Conservation (phyloP, 371 early-diverging fungal genomes). For the Rhizopus stolonifer region DNA sequence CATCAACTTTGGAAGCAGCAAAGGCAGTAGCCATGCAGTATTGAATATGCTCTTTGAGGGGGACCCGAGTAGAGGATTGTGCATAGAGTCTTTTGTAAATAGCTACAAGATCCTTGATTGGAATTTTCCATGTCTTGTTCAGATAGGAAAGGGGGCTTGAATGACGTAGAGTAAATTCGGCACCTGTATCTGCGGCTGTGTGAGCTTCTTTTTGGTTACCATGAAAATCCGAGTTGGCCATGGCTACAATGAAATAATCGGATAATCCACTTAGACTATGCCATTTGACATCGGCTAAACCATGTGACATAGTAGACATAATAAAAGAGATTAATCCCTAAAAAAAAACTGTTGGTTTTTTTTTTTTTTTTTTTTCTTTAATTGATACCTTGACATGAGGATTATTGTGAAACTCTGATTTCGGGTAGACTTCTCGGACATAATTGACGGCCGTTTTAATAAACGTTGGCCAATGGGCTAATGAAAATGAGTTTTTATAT, state of each 20-base stretch:
- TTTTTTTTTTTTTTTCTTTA: no score
- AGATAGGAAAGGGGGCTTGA: conserved; percentile 45
- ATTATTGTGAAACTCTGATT: conserved; percentile 13
- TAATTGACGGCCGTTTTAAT: conserved; percentile 63
- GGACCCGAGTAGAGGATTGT: conserved; percentile 13
- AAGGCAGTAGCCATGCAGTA: conserved; percentile 67
- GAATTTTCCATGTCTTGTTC: conserved; percentile 71
- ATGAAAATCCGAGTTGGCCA: conserved; percentile 65
- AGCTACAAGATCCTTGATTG: conserved; percentile 68
- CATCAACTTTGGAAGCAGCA: conserved; percentile 65
- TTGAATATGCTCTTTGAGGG: conserved; percentile 38
- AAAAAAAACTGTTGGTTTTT: no score
- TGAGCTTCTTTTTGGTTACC: conserved; percentile 67
- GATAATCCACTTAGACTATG: conserved; percentile 70
- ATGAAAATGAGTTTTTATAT: not conserved
- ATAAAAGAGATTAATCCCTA: conserved; percentile 74
- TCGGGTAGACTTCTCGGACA: conserved; percentile 47
- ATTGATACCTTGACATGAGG: conserved; percentile 28
- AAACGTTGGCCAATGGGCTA: conserved; percentile 89
- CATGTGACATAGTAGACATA: conserved; percentile 82
- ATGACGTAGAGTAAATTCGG: conserved; percentile 72
- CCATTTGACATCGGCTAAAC: conserved; percentile 83
- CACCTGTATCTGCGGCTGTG: conserved; percentile 76
- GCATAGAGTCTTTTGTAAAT: conserved; percentile 63
- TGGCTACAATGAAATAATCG: conserved; percentile 69